Percentiles rank a stretch among this genome's conserved stretches.
These are phyloP conservation scores for Rhizoctonia solani DNA, from an alignment of 1,284 basidiomycete genomes.

Conservation along the genomic window DNA sequence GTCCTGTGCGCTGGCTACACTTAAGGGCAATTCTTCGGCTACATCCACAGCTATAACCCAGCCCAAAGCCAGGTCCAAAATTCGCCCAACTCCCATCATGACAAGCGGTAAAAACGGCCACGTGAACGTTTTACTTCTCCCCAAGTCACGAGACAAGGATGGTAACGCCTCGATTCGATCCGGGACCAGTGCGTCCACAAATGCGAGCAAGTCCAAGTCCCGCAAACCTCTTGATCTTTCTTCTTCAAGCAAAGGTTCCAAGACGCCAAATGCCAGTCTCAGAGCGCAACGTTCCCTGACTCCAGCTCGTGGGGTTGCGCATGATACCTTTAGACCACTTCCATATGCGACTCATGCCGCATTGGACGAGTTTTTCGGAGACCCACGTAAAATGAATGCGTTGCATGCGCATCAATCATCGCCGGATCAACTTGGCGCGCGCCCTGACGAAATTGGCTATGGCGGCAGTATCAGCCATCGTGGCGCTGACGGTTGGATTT, in stretches of 20 bases:
- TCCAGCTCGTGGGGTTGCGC: conserved; percentile 4
- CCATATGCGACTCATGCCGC: conserved; percentile 32
- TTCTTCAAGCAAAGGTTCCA: neutral
- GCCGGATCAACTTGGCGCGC: conserved; percentile 23
- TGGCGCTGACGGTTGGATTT: conserved; percentile 31
- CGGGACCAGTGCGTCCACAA: conserved; percentile 17
- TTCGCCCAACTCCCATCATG: conserved; percentile 25
- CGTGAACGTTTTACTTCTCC: conserved; percentile 28
- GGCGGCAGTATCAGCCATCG: conserved; percentile 11
- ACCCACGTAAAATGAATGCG: conserved; percentile 34
- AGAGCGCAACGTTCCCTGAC: conserved; percentile 27
- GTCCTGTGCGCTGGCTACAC: conserved; percentile 12
- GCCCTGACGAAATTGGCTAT: conserved; percentile 28
- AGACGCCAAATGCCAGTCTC: conserved; percentile 5
- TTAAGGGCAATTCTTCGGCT: conserved; percentile 3
- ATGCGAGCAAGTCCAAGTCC: conserved; percentile 30
- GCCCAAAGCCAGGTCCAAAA: conserved; percentile 12
- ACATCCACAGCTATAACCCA: neutral
- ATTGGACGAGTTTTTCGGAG: conserved; percentile 29
- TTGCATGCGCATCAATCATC: conserved; percentile 24
- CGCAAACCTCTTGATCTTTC: conserved; percentile 8
- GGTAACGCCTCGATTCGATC: conserved; percentile 13
- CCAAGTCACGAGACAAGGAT: conserved; percentile 18
- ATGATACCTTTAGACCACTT: conserved; percentile 27
- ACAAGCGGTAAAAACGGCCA: conserved; percentile 25